Evolutionary conservation across 2,329 filamentous ascomycete species (phyloP), one percentile per base, ranked within the genome.

Genomic region (Fusarium subtropicale): DNA sequence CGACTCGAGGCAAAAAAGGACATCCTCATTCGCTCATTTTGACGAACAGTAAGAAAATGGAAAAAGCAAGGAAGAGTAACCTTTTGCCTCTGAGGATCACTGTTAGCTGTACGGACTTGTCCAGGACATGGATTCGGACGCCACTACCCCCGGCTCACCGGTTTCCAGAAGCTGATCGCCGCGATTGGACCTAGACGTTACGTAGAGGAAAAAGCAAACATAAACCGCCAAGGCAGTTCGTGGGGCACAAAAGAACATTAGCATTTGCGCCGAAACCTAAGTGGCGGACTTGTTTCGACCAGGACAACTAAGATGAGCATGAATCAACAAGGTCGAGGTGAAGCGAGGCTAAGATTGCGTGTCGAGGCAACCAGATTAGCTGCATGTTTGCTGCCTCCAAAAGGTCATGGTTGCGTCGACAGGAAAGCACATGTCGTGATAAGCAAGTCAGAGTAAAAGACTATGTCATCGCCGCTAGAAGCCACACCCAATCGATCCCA

Each of bases 91-190:
- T 15, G 38, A 42, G 38, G 34, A 48, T 60, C 54, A 30, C 45
- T 36, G 34, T 48, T 36, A 39, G 47, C 61, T 41, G 22, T 26
- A 28, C 33, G 30, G n/a, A 44, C 22, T 24, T 44, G 22, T 38
- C 50, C 28, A 39, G 39, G 46, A 18, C 24, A 28, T 41, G 62
- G 60, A 65, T 33, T 16, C 30, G 41, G 36, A 65, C 60, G 45
- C 60, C 39, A 52, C 45, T 52, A 7, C 53, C 48, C 51, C 62
- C 31, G 55, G 54, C 62, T 66, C 62, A 65, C 62, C 62, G 62
- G 62, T 65, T 60, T 60, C 61, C 36, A 60, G 62, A 66, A 66
- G 54, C 47, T 30, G 55, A 66, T 60, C 46, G 47, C 45, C 55
- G 55, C 38, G 47, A 65, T 65, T 65, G 61, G 61, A 24, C 33